These are phyloP conservation scores for Plantago major DNA, from an alignment of 257 asterid genomes.

Conservation along the genomic window DNA sequence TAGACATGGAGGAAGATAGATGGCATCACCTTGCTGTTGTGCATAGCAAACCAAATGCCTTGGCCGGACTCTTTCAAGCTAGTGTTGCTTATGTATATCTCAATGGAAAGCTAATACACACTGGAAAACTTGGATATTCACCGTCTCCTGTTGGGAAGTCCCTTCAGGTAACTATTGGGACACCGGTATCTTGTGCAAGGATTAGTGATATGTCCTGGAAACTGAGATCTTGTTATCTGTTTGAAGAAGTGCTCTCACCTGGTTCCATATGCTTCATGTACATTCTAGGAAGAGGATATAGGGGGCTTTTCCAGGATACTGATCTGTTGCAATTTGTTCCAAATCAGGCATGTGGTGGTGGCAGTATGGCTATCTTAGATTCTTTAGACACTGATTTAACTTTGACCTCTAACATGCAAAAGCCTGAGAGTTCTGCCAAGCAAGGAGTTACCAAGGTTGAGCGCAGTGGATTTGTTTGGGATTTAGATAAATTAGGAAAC, in stretches of 20 bases:
- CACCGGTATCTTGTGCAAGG: slow-evolving; percentile 74
- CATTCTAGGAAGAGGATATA: slow-evolving; percentile 91
- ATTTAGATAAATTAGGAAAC: slow-evolving; percentile 77
- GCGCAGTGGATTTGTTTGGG: slow-evolving; percentile 97
- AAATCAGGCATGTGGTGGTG: slow-evolving; percentile 98
- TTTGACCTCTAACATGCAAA: slow-evolving; percentile 57
- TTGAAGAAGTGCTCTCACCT: slow-evolving; percentile 96
- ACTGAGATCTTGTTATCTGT: slow-evolving; percentile 91
- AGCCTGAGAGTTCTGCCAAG: slow-evolving; percentile 65
- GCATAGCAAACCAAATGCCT: slow-evolving; percentile 98
- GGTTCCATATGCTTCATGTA: slow-evolving; percentile 97
- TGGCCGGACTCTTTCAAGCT: slow-evolving; percentile 98
- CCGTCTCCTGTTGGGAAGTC: slow-evolving; percentile 93
- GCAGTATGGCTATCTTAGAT: slow-evolving; percentile 97
- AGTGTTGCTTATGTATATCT: slow-evolving; percentile 93
- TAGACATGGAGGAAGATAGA: slow-evolving; percentile 95
- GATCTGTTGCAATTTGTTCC: slow-evolving; percentile 89
- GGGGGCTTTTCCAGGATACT: slow-evolving; percentile 95
- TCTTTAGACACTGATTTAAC: slow-evolving; percentile 82
- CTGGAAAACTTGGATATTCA: slow-evolving; percentile 95
- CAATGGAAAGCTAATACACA: slow-evolving; percentile 87
- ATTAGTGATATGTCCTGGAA: slow-evolving; percentile 85
- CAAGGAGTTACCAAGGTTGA: slow-evolving; percentile 71
- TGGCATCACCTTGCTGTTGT: slow-evolving; percentile 99
- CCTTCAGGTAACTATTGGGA: slow-evolving; percentile 93